Evolutionary conservation across 2,329 filamentous ascomycete genomes (phyloP), one percentile per base, ranked within the genome.

Genomic region (Colletotrichum sp.): DNA sequence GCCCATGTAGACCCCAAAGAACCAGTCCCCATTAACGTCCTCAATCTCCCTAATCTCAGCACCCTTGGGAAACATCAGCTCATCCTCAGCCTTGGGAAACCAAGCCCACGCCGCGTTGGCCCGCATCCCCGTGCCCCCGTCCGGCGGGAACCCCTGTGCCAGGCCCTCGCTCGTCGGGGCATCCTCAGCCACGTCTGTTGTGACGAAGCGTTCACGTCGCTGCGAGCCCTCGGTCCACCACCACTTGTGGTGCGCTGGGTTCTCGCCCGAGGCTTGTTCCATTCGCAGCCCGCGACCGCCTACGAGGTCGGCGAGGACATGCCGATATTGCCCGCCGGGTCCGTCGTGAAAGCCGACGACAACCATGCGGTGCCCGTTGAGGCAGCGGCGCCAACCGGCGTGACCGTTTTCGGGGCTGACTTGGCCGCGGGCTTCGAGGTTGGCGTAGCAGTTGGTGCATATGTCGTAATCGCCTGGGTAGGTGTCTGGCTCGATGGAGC

Each of bases 11-110:
- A 92, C 92, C 1, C 96, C 96, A 86, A 93, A 94, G 81, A 91
- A 96, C 96, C 96, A 98, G 83, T 98, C 96, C 22, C 93, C 94
- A 82, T 98, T 98, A 64, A 98, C 92, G 83, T 97, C 94, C 82
- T 96, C 94, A 48, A 94, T 92, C 86, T 98, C 96, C 8, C 90
- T 89, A 16, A 98, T 91, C 83, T 97, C 94, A 0, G 96, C 96
- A 12, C 94, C 93, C 67, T 92, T 93, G 0, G 96, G 96, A 79
- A 98, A 98, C 77, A 93, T 84, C 55, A 98, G 85, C 85, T 98
- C 96, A 82, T 98, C 94, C 25, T 87, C 88, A 2, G 90, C 90
- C 0, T 76, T 76, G 0, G 95, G 95, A 81, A 94, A 96, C 89
- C 95, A 98, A 6, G 92, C 90, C 94, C 95, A 98, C 19, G 90